These are phyloP conservation scores for Trichosporon faecale DNA, from an alignment of 1,284 basidiomycete species.

Conservation along the genomic window DNA sequence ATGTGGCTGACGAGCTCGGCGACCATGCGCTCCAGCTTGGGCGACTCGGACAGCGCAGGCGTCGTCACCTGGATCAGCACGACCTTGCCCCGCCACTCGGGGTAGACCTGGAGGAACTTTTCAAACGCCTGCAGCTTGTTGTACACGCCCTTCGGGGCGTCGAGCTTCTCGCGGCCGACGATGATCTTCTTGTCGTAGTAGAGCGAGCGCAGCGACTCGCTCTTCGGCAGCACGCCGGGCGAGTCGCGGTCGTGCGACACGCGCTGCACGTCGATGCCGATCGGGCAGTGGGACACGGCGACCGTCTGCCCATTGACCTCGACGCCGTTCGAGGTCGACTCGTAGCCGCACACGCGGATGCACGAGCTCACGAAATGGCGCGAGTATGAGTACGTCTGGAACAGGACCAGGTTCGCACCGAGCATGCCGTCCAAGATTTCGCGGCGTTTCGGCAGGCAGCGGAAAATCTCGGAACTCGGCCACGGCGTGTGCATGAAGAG, in stretches of 20 bases:
- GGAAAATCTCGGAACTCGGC: slow-evolving; percentile 93
- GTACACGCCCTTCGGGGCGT: slow-evolving; percentile 94
- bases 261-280: slow-evolving; percentile 92
- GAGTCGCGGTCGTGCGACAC: slow-evolving; percentile 75
- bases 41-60: slow-evolving; percentile 88
- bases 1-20: slow-evolving; percentile 94
- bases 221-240: slow-evolving; percentile 82
- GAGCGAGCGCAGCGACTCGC: slow-evolving; percentile 74
- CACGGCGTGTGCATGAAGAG: slow-evolving; percentile 97
- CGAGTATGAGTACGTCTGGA: slow-evolving; percentile 97
- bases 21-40: slow-evolving; percentile 88
- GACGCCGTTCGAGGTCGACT: slow-evolving; percentile 77
- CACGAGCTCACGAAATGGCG: slow-evolving; percentile 93
- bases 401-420: slow-evolving; percentile 91
- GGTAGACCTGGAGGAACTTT: slow-evolving; percentile 87
- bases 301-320: slow-evolving; percentile 86
- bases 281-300: slow-evolving; percentile 84
- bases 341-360: slow-evolving; percentile 93
- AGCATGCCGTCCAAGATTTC: slow-evolving; percentile 98
- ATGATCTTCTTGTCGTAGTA: slow-evolving; percentile 99
- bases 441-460: slow-evolving; percentile 82
- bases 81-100: slow-evolving; percentile 88
- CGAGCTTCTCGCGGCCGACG: slow-evolving; percentile 96
- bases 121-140: slow-evolving; percentile 98
- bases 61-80: slow-evolving; percentile 79